These are phyloP conservation scores for Limnomonas spitsbergensis DNA, from an alignment of 139 green algal species.

Conservation along the genomic window DNA sequence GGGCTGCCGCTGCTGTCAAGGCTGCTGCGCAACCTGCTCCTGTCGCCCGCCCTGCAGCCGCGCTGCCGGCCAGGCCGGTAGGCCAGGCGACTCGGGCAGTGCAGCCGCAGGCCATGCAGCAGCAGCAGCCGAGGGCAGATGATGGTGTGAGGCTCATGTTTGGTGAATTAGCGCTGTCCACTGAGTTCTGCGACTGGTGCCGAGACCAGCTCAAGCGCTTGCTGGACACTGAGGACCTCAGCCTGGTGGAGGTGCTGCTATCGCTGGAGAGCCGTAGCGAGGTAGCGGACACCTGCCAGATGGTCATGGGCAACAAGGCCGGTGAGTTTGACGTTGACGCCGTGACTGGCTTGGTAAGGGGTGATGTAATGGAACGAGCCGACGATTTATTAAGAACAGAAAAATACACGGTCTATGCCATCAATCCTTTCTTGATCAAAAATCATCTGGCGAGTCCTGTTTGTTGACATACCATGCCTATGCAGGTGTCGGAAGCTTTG, in stretches of 20 bases:
- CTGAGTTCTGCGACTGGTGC: conserved; percentile 34
- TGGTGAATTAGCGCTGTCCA: conserved; percentile 27
- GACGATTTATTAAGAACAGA: no score
- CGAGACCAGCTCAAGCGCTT: conserved; percentile 14
- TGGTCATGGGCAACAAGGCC: conserved; percentile 61
- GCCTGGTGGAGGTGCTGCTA: conserved; percentile 74
- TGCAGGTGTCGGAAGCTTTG: conserved; percentile 66
- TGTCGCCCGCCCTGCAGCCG: neutral
- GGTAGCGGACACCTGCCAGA: conserved; percentile 71
- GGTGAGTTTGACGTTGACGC: conserved; percentile 28
- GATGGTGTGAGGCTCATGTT: conserved; percentile 26
- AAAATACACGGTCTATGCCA: no score
- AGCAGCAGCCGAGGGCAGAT: no score
- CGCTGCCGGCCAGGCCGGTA: no score
- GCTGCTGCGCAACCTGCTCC: neutral
- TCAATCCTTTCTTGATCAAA: no score
- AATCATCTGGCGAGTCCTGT: no score
- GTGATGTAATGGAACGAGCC: neutral
- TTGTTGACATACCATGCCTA: no score
- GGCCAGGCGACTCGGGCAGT: no score
- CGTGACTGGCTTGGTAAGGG: neutral
- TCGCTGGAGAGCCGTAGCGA: conserved; percentile 60
- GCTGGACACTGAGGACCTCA: conserved; percentile 59
- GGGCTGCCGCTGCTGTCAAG: neutral
- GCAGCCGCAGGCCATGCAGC: no score